A percentile compares a stretch with the other conserved stretches of the same genome.
phyloP scores from a whole-genome alignment of 495 filamentous ascomycete genomes.

The Antarctomyces pellizariae region DNA sequence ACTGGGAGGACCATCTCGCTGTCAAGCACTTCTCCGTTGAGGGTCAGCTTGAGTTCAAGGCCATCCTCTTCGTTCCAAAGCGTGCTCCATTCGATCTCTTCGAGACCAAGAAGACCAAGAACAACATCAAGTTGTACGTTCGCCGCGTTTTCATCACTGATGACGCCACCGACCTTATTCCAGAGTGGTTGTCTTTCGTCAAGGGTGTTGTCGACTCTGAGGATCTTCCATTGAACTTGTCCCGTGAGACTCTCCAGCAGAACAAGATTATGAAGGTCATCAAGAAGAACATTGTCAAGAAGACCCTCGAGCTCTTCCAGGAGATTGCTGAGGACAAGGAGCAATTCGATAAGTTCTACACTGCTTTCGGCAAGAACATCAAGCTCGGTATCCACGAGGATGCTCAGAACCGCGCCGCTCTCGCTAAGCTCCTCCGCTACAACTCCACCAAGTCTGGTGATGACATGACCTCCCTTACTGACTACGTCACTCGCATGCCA shows the following conservation, averaged over 20 bases:
- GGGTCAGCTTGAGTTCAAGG: constrained; percentile 99
- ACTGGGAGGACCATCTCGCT: constrained; percentile 98
- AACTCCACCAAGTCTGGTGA: constrained; percentile 97
- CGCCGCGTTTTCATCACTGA: constrained; percentile 99
- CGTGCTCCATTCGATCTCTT: constrained; percentile 98
- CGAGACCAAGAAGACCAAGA: constrained; percentile 99
- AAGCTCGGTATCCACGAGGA: constrained; percentile 99
- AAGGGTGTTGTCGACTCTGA: constrained; percentile 99
- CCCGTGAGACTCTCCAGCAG: constrained; percentile 98
- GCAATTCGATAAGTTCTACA: constrained; percentile 99
- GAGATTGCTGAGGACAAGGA: constrained; percentile 99
- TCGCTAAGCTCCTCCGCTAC: constrained; percentile 97
- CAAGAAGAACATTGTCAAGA: constrained; percentile 99
- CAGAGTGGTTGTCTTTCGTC: constrained; percentile 97
- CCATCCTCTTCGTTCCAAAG: constrained; percentile 98
- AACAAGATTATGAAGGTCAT: constrained; percentile 99
- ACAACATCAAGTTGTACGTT: constrained; percentile 99
- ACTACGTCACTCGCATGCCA: constrained; percentile 97
- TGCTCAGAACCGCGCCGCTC: constrained; percentile 77
- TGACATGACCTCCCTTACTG: constrained; percentile 74
- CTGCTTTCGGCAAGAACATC: constrained; percentile 98
- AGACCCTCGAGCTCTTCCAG: constrained; percentile 94
- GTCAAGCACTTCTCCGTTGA: constrained; percentile 99
- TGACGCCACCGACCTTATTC: constrained; percentile 95
- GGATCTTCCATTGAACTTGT: constrained; percentile 95